Conservation (phyloP, 495 filamentous ascomycete species). For the Bryoglossum gracile region DNA sequence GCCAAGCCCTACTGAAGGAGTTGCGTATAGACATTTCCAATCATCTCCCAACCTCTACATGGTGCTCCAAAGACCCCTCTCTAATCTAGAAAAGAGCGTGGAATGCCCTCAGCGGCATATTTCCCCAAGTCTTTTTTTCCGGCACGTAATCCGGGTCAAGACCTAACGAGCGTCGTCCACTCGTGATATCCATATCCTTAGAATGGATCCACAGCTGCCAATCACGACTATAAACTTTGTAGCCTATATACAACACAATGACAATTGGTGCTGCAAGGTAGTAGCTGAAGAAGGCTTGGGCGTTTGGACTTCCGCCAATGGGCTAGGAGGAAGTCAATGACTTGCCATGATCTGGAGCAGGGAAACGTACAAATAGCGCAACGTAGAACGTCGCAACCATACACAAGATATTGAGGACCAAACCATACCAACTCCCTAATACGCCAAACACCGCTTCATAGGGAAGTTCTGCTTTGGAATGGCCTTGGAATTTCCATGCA, state of each 20-base stretch:
- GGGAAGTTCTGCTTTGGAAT: conserved; percentile 66
- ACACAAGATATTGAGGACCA: conserved; percentile 69
- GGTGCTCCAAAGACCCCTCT: too few relatives aligned
- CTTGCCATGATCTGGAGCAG: background rate
- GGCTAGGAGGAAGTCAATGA: conserved; percentile 33
- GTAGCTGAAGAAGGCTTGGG: conserved; percentile 62
- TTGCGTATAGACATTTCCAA: too few relatives aligned
- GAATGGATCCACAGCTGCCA: conserved; percentile 33
- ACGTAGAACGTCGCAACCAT: conserved; percentile 91
- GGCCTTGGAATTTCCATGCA: conserved; percentile 68
- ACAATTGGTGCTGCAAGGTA: conserved; percentile 83
- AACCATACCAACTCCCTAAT: conserved; percentile 74
- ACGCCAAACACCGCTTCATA: conserved; percentile 78
- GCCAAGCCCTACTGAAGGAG: too few relatives aligned
- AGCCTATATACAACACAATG: conserved; percentile 61
- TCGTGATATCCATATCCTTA: conserved; percentile 19
- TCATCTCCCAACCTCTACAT: too few relatives aligned
- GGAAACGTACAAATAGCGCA: conserved; percentile 48
- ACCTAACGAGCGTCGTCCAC: conserved; percentile 8
- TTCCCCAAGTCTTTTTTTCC: conserved; percentile 28
- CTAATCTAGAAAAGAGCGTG: conserved; percentile 32
- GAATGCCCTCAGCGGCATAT: conserved; percentile 27
- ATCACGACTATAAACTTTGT: conserved; percentile 62
- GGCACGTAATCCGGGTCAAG: conserved; percentile 20
- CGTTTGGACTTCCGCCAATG: conserved; percentile 44